Evolutionary conservation across 768 basidiomycete genomes (phyloP), one percentile per base, ranked within the genome.

Genomic region (Amanita polypyramis): DNA sequence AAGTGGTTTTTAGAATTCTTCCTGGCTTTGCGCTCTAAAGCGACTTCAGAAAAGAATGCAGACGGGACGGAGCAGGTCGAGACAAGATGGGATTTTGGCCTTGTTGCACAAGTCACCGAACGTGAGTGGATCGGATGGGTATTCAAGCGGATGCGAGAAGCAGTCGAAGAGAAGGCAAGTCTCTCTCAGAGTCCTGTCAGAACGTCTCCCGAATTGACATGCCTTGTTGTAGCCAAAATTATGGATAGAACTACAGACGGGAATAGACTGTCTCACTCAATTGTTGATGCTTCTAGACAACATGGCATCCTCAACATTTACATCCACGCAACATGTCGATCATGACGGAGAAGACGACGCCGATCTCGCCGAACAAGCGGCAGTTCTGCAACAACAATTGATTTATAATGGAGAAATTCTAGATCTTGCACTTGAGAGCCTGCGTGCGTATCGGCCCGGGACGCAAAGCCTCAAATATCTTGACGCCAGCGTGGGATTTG

Each of bases 1-100:
- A 85, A 89, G 50, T 98, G 95, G 85, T 85, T 95, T 58, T 76
- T 96, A 32, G 84, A 93, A 52, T 95, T 89, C 69, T 94, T 98
- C 65, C 74, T 94, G 9, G 63, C 75, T 34, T 65, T 72, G 60
- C 65, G 69, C 6, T 61, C 62, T 14, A 70, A 67, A 35, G 21
- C 19, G 14, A 42, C 23, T 0, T 7, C 25, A 9, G 72, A 70
- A 45, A 66, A 64, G 10, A 35, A 35, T 6, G 62, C 20, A 53
- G 59, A 11, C 58, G 54, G 23, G 52, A 41, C 38, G 56, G 51
- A 8, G 54, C 55, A 19, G 2, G 4, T 23, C 30, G 43, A 30
- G 29, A 60, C 58, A 48, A 69, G 62, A 45, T 88, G 81, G 80
- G 65, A 69, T 42, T 82, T 87, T 56, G 82, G 84, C 15, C 68